Conservation (phyloP, 495 filamentous ascomycete genomes). For the Talaromyces liani region DNA sequence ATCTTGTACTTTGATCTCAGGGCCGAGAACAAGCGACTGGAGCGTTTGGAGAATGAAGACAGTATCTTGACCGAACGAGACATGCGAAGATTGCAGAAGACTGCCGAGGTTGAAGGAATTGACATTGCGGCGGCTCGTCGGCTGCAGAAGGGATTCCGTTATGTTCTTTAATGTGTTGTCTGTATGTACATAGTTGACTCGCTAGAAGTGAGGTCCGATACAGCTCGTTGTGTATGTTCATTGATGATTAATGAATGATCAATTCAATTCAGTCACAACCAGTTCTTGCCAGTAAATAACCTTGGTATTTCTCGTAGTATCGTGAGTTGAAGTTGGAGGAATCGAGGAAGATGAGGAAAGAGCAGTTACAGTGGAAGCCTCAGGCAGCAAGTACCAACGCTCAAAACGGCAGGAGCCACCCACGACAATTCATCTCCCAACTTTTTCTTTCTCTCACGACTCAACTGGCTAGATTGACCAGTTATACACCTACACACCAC, state of each 20-base stretch:
- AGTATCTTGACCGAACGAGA: constrained; percentile 33
- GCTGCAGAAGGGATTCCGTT: constrained; percentile 43
- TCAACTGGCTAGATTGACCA: too few relatives aligned
- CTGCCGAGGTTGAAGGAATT: constrained; percentile 41
- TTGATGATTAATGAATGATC: background rate
- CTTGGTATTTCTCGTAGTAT: background rate
- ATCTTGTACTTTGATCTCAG: constrained; percentile 37
- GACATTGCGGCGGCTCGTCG: constrained; percentile 36
- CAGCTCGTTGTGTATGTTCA: background rate
- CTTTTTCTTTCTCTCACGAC: background rate
- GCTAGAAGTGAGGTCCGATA: background rate
- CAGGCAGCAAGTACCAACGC: background rate
- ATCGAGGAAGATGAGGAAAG: background rate
- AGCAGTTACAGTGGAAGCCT: background rate
- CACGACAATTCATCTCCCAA: background rate
- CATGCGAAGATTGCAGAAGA: constrained; percentile 31
- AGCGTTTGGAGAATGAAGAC: constrained; percentile 37
- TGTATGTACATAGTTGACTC: background rate
- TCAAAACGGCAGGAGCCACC: background rate
- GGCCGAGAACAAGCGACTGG: constrained; percentile 37
- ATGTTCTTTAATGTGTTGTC: constrained; percentile 12
- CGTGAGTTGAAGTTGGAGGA: background rate
- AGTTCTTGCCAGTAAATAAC: too few relatives aligned
- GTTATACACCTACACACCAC: background rate
- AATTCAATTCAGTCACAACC: too few relatives aligned